Evolutionary conservation across 768 basidiomycete species (phyloP), one percentile per base, ranked within the genome.

Genomic region (Boletus sp.): DNA sequence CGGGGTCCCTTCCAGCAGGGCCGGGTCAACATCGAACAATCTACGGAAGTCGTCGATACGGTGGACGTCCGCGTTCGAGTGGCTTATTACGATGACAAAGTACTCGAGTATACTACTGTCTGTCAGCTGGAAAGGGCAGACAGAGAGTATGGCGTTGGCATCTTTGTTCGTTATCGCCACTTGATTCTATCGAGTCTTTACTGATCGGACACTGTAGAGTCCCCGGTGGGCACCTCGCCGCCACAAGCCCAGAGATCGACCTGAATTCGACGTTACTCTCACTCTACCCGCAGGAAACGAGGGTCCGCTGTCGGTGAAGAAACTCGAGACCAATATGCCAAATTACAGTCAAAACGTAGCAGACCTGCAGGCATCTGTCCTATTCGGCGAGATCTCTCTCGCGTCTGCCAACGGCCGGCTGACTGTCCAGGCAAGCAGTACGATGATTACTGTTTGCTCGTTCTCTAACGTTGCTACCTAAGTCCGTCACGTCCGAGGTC

Each of bases 311-410:
- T 51, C 60, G 3, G 73, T 85, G 60, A 76, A 78, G 50, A 64
- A 62, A 5, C 73, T 84, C 29, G 71, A 76, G 55, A 82, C 81
- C 5, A 65, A 73, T 36, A 54, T 81, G 36, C 72, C 71, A 14
- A 74, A 75, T 56, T 79, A 76, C 42, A 52, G 45, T 36, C 77
- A 83, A 20, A 55, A 59, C 11, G 52, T 84, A 4, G 70, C 62
- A 15, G 64, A 75, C 11, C 65, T 82, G 15, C 59, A 58, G 24
- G 60, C 67, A 28, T 64, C 66, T 2, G 70, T 78, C 11, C 32
- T 70, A 0, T 83, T 84, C 51, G 67, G 73, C 4, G 52, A 50
- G 0, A 58, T 83, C 29, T 63, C 63, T 32, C 60, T 83, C 20
- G 55, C 47, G 45, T 74, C 76, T 28, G 63, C 70, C 7, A 77